Evolutionary conservation across 2,329 filamentous ascomycete species (phyloP).

Genomic region (Microcera coccophila): DNA sequence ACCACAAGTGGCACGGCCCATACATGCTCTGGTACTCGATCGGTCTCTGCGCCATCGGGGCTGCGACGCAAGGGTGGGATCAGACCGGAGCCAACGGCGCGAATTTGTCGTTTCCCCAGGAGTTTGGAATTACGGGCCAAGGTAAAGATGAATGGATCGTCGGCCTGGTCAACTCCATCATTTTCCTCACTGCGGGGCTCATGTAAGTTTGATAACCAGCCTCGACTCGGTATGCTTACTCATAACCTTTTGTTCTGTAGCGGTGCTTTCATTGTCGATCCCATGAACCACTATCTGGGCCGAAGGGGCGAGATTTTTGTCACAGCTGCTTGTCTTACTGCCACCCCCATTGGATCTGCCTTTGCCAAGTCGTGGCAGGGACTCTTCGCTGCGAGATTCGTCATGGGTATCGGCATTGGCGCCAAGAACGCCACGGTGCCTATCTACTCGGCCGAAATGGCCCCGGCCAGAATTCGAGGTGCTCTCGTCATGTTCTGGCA

Average conservation of each 20-base stretch:
- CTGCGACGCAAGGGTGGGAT: conserved; percentile 60
- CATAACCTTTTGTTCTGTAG: background rate
- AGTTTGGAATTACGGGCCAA: conserved; percentile 33
- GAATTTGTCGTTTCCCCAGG: conserved; percentile 54
- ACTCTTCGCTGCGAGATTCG: background rate
- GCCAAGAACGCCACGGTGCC: background rate
- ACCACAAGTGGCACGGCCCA: conserved; percentile 58
- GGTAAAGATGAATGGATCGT: background rate
- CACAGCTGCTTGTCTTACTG: background rate
- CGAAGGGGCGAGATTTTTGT: background rate
- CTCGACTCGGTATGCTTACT: background rate
- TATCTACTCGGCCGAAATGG: background rate
- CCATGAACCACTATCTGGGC: background rate
- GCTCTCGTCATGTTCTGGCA: background rate
- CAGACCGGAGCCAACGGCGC: conserved; percentile 61
- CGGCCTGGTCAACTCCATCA: background rate
- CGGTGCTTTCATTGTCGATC: background rate
- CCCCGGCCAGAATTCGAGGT: background rate
- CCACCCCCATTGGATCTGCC: background rate
- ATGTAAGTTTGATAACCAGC: background rate
- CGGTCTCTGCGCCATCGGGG: conserved; percentile 51
- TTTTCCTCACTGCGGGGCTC: background rate
- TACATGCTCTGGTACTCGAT: conserved; percentile 44
- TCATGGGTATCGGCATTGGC: background rate
- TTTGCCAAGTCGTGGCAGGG: background rate